Base-by-base conservation (phyloP, 148 eudicot genomes). In the Chenopodium album region DNA sequence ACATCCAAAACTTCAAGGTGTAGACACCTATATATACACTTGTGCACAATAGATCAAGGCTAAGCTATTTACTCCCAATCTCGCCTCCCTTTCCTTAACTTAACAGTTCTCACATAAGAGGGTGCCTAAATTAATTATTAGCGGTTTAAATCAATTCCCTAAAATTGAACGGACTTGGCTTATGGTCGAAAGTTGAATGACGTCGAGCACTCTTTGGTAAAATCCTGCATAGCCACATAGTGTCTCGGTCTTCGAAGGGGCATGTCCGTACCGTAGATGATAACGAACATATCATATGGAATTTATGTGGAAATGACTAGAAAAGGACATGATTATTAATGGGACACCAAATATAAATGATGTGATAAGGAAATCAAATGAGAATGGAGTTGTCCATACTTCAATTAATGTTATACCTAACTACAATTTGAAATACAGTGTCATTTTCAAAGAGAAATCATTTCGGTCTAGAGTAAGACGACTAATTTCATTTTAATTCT, bases 331-430 rank as follows among this genome's bases (percentile, higher is more conserved):
- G 12, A 76, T 41, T 69, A 37, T 10, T 34, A 78, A 76, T 34
- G 69, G 65, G 76, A 76, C 80, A 48, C 78, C 68, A 76, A 69
- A 76, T 37, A 74, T 75, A 50, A 56, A 56, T 82, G 76, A 65
- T 78, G 72, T 8, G 80, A 65, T 47, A 44, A 74, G 10, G 46
- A 81, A 79, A 17, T 22, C 47, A 72, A 74, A 50, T 8, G 31
- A 34, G 47, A 68, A 76, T 9, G 79, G 75, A 52, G 56, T 69
- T 76, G 80, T 76, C 31, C 63, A 52, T 76, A 82, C 76, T 0
- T 34, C 31, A 56, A 37, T 56, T 37, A 37, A 75, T 76, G 56
- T 14, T 47, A 65, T 44, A 76, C 78, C 84, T 69, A 82, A 60
- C 71, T 76, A 31, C 37, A 64, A 63, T 7, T 63, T 67, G 20